These are phyloP conservation scores for Aspergillus felis DNA, from an alignment of 2,329 filamentous ascomycete species.

Conservation along the genomic window DNA sequence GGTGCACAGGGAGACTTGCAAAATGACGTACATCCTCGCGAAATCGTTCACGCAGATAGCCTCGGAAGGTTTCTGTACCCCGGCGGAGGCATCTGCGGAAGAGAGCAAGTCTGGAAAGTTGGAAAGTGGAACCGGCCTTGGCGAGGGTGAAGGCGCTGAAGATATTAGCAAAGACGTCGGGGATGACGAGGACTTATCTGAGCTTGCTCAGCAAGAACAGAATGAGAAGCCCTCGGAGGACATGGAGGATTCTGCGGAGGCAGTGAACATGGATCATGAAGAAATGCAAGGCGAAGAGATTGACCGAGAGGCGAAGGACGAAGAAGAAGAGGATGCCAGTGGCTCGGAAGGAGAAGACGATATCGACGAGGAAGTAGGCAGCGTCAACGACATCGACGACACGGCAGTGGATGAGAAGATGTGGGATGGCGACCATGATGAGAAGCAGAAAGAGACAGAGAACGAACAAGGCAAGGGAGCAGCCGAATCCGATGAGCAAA, in stretches of 20 bases:
- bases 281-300: constrained; percentile 85
- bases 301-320: constrained; percentile 47
- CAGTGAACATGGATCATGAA: constrained; percentile 65
- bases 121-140: constrained; percentile 87
- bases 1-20: constrained; percentile 67
- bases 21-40: constrained; percentile 70
- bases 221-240: constrained; percentile 51
- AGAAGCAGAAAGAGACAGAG: constrained; percentile 65
- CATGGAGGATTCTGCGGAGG: constrained; percentile 45
- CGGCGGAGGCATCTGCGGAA: constrained; percentile 72
- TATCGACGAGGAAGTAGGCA: constrained; percentile 84
- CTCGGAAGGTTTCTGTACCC: constrained; percentile 85
- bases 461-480: constrained; percentile 63
- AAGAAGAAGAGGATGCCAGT: constrained; percentile 56
- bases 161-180: constrained; percentile 97
- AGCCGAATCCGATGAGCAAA: constrained; percentile 56
- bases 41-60: constrained; percentile 76
- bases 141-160: constrained; percentile 90
- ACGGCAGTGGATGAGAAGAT: constrained; percentile 96
- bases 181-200: constrained; percentile 86
- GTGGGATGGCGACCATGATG: constrained; percentile 81
- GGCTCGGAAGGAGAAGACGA: constrained; percentile 62
- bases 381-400: constrained; percentile 86
- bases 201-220: constrained; percentile 81
- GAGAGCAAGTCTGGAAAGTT: constrained; percentile 71